Base-by-base conservation (phyloP, 768 basidiomycete genomes). In the Lepiota subincarnata region DNA sequence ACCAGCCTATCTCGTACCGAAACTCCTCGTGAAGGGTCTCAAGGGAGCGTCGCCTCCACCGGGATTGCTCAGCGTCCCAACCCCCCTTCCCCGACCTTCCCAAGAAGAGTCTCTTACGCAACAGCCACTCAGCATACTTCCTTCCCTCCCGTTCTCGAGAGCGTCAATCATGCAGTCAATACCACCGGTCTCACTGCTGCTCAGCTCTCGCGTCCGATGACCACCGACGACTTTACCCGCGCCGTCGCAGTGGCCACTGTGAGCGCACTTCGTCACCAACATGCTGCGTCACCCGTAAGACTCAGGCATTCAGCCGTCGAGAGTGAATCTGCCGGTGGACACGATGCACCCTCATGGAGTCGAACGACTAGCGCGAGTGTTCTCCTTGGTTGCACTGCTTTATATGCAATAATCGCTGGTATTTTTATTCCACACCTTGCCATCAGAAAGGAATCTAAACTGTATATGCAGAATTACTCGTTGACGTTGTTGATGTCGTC, bases 331-430 rank as follows among this genome's bases (percentile, higher is more conserved):
- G 43, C 37, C 16, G 52, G 83, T 19, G 93, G 91, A 0, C 97
- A 99, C 61, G 96, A 98, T 60, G 96, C 86, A 2, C 97, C 97
- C 5, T 91, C 90, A 41, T 99, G 97, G 97, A 98, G 93, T 62
- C 78, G 97, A 48, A 79, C 76, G 4, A 87, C 86, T 13, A 96
- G 92, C 69, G 89, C 93, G 4, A 94, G 86, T 56, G 96, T 99
- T 1, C 66, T 98, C 56, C 70, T 99, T 55, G 81, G 71, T 0
- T 98, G 97, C 65, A 99, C 97, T 0, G 85, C 88, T 1, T 72
- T 98, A 14, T 99, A 98, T 71, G 96, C 97, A 14, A 65, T 91
- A 54, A 98, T 99, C 62, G 97, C 97, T 43, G 96, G 96, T 96
- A 62, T 50, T 86, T 74, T 2, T 22, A 12, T 35, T 19, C 7